These are phyloP conservation scores for Geotrichum citri-aurantii DNA, from an alignment of 1,139 yeast species.

Conservation along the genomic window DNA sequence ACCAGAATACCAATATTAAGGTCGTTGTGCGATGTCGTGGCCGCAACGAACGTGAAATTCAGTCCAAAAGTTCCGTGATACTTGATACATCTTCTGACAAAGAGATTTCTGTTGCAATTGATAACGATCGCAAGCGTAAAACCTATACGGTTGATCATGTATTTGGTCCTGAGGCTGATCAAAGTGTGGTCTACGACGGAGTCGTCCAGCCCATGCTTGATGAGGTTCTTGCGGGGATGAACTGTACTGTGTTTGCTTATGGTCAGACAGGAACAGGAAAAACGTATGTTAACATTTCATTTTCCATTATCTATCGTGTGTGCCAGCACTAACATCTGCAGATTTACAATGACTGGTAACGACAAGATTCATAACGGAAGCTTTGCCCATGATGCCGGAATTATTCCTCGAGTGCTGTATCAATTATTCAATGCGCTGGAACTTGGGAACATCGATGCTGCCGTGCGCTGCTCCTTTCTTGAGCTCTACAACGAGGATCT, in stretches of 20 bases:
- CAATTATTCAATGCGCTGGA: conserved; percentile 46
- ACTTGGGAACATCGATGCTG: conserved; percentile 42
- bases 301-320: not conserved
- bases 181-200: conserved; percentile 50
- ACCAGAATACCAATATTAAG: conserved; percentile 47
- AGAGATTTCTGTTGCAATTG: conserved; percentile 7
- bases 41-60: conserved; percentile 63
- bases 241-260: conserved; percentile 74
- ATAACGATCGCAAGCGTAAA: conserved; percentile 32
- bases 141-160: conserved; percentile 63
- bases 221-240: conserved; percentile 52
- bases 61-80: conserved; percentile 66
- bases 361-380: conserved; percentile 28
- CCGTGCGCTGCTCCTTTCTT: conserved; percentile 63
- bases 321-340: conserved; percentile 22
- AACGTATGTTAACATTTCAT: conserved; percentile 37
- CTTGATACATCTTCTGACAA: conserved; percentile 37
- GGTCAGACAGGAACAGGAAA: conserved; percentile 92
- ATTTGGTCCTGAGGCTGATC: conserved; percentile 71
- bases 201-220: conserved; percentile 55
- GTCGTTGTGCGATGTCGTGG: conserved; percentile 90
- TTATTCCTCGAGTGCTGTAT: conserved; percentile 59
- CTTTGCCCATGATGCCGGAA: conserved; percentile 47
- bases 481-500: conserved; percentile 73
- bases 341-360: conserved; percentile 74